Base-by-base conservation (phyloP, 2,329 filamentous ascomycete species). In the Talaromyces pinophilus region DNA sequence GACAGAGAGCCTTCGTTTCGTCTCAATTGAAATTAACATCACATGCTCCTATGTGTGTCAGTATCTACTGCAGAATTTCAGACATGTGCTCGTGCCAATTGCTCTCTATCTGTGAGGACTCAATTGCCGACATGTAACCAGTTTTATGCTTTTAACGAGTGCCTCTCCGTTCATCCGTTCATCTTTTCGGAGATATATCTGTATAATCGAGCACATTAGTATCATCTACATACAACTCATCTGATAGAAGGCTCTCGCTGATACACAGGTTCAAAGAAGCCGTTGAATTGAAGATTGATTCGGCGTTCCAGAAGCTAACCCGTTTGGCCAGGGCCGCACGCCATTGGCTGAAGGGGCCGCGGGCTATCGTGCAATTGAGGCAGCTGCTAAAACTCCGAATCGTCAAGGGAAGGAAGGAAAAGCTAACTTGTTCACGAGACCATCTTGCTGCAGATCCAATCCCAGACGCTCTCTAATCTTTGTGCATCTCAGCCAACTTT, bases 301-400 rank as follows among this genome's bases (percentile, higher is more conserved):
- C 59, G 48, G 48, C 60, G 60, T 52, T 52, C 60, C 35, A 42
- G 60, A 35, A 40, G 44, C 60, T 62, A 62, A 28, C 46, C 46
- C n/a, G 50, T 63, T 57, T 40, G 15, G 52, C 15, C 50, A 25
- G 52, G 28, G 40, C n/a, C 30, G 28, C 25, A 48, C 42, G 30
- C 42, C 4, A 64, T 64, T 64, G 62, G 62, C 52, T 19, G 17
- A n/a, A 25, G 11, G 17, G 17, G 40, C 62, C 62, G 62, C 17
- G 28, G 46, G 50, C 48, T 63, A 44, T 57, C 61, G 61, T 59
- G 25, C 52, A 64, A 44, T 63, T 44, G 33, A 54, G 30, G 46
- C 60, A 46, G 59, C 42, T 61, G 57, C 60, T 44, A 38, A 62
- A 54, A 62, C 60, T 62, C 60, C 60, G 46, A 54, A 44, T 13